Base-by-base conservation (phyloP, 2,329 filamentous ascomycete genomes). In the Paraphaeosphaeria sporulosa region DNA sequence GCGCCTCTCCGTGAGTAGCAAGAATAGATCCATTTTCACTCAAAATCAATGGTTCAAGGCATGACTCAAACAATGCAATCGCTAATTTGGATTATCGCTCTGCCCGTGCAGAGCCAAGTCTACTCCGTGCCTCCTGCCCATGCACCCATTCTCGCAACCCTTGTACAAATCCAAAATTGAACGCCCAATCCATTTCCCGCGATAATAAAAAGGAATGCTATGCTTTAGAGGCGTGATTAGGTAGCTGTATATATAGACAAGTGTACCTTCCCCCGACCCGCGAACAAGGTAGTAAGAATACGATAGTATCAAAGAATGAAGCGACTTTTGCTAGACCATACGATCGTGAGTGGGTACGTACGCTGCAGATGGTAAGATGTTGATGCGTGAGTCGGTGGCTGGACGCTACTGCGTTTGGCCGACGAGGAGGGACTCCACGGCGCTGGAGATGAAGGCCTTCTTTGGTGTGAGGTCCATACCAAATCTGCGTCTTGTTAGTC, bases 401-500 rank as follows among this genome's bases (percentile, higher is more conserved):
- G 3, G 4, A 6, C 43, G 13, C 30, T 51, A 57, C 34, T 57
- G 55, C n/a, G 34, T 50, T 19, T 62, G 57, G 43, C 57, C 57
- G 7, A 58, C 57, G 46, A 62, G 57, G 17, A 71, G 57, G 46
- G 68, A 64, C 58, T 77, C 75, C 59, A 76, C 74, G 4, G 74
- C 71, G 57, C 66, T 80, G 38, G 81, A 81, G 65, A 99, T 98
- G 79, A 97, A 99, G 59, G 92, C 88, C 79, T 94, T 90, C 85
- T 92, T 96, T 56, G 89, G 84, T 76, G 98, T 94, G 60, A 99
- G 85, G 60, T 89, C 87, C 64, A 96, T 89, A 63, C 91, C 92
- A 74, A 99, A 99, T 64, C 76, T 76, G 50, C n/a, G 25, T n/a
- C 32, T 43, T 40, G 63, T 74, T 69, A 75, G 71, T 59, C 15